A percentile compares a stretch with the other conserved stretches of the same genome.
Evolutionary conservation across 495 filamentous ascomycete genomes (phyloP).

Genomic region (Haplographium delicatum): DNA sequence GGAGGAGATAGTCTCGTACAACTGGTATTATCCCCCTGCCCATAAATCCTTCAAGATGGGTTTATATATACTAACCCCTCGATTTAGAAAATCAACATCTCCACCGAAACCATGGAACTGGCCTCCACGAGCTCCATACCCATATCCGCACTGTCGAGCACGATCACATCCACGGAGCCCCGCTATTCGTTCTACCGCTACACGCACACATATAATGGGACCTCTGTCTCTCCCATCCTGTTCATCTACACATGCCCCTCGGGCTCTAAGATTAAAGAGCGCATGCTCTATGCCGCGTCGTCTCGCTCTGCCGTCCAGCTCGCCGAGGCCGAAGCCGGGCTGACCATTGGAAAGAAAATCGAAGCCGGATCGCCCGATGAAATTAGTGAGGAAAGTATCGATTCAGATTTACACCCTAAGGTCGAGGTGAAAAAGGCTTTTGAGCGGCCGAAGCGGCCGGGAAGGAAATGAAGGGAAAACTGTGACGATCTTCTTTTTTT

Average conservation of each 20-base stretch:
- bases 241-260: slow-evolving; percentile 94
- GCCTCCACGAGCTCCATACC: slow-evolving; percentile 48
- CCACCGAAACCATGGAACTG: slow-evolving; percentile 73
- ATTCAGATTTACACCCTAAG: slow-evolving; percentile 72
- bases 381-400: slow-evolving; percentile 63
- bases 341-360: slow-evolving; percentile 71
- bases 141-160: slow-evolving; percentile 47
- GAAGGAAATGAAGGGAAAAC: slow-evolving; percentile 29
- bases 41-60: background rate
- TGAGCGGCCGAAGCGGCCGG: slow-evolving; percentile 84
- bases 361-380: slow-evolving; percentile 63
- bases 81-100: slow-evolving; percentile 63
- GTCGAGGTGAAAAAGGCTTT: slow-evolving; percentile 69
- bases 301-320: slow-evolving; percentile 64
- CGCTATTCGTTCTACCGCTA: slow-evolving; percentile 89
- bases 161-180: slow-evolving; percentile 77
- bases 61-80: slow-evolving; percentile 4
- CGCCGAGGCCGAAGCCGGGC: slow-evolving; percentile 62
- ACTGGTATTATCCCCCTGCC: slow-evolving; percentile 53
- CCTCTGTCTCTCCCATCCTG: slow-evolving; percentile 59
- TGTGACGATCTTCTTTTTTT: no score
- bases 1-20: slow-evolving; percentile 62
- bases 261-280: slow-evolving; percentile 75
- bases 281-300: slow-evolving; percentile 91
- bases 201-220: slow-evolving; percentile 44